Evolutionary conservation across 106 monocot species (phyloP).

Genomic region (Dioscorea zingiberensis): DNA sequence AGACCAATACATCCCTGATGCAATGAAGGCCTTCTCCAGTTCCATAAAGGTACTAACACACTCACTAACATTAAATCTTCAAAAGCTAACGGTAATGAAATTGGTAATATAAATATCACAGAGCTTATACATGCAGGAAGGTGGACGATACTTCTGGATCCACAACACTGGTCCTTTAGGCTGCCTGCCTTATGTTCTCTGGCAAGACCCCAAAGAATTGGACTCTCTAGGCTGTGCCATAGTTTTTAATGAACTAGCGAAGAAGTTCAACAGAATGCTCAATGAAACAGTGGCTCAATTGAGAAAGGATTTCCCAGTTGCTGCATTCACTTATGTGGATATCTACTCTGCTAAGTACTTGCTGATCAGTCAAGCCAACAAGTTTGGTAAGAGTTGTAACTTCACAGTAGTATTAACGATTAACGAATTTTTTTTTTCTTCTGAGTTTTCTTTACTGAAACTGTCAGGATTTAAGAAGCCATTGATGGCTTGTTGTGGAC

Average conservation of each 20-base stretch:
- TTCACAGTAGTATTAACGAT: no score
- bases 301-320: constrained; percentile 28
- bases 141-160: constrained; percentile 53
- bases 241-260: constrained; percentile 28
- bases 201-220: background rate
- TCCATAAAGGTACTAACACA: constrained; percentile 46
- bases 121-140: constrained; percentile 28
- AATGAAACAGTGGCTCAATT: constrained; percentile 34
- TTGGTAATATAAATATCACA: no score
- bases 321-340: constrained; percentile 38
- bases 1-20: constrained; percentile 21
- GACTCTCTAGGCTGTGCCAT: constrained; percentile 36
- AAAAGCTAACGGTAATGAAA: no score
- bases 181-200: constrained; percentile 31
- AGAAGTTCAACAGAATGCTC: constrained; percentile 40
- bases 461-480: constrained; percentile 59
- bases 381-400: constrained; percentile 30
- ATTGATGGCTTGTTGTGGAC: constrained; percentile 51
- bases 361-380: constrained; percentile 35
- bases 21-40: constrained; percentile 10
- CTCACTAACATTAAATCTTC: no score
- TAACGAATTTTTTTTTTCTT: no score
- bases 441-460: no score
- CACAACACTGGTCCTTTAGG: constrained; percentile 57
- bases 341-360: constrained; percentile 51